Conservation (phyloP, 495 filamentous ascomycete genomes). For the Parmelia sp. region DNA sequence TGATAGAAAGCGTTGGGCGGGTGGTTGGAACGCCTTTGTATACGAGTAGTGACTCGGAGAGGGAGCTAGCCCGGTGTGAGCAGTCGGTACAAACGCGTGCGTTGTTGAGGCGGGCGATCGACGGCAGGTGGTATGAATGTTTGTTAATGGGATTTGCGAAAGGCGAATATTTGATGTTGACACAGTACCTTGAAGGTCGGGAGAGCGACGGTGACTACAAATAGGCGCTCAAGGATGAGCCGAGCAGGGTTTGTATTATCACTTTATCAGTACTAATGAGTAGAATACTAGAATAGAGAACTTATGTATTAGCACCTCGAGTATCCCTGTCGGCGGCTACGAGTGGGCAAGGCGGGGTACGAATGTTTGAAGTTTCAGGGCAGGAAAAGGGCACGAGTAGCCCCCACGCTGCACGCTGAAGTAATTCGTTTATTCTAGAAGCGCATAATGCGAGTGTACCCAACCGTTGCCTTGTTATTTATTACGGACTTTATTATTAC, state of each 20-base stretch:
- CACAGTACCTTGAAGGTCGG: background rate
- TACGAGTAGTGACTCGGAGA: background rate
- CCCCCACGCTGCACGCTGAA: too few species aligned
- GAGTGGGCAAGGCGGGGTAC: too few species aligned
- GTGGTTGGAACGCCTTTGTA: background rate
- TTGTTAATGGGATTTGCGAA: background rate
- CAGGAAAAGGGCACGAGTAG: too few species aligned
- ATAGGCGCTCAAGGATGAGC: slow-evolving; percentile 12
- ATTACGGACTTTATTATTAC: too few species aligned
- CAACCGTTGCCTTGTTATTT: too few species aligned
- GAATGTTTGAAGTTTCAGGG: too few species aligned
- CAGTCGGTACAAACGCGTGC: background rate
- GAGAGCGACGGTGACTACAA: background rate
- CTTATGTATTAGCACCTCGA: too few species aligned
- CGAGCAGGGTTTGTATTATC: background rate
- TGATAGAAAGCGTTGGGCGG: background rate
- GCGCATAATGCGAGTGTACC: too few species aligned
- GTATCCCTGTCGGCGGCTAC: too few species aligned
- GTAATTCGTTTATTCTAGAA: too few species aligned
- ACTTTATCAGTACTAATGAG: too few species aligned
- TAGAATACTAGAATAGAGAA: too few species aligned
- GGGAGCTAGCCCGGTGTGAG: background rate
- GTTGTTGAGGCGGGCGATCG: background rate
- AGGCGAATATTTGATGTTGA: background rate
- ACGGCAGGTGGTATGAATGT: background rate